A percentile compares a stretch with the other conserved stretches of the same genome.
These are phyloP conservation scores for Fusarium udum DNA, from an alignment of 2,329 filamentous ascomycete species.

Conservation along the genomic window DNA sequence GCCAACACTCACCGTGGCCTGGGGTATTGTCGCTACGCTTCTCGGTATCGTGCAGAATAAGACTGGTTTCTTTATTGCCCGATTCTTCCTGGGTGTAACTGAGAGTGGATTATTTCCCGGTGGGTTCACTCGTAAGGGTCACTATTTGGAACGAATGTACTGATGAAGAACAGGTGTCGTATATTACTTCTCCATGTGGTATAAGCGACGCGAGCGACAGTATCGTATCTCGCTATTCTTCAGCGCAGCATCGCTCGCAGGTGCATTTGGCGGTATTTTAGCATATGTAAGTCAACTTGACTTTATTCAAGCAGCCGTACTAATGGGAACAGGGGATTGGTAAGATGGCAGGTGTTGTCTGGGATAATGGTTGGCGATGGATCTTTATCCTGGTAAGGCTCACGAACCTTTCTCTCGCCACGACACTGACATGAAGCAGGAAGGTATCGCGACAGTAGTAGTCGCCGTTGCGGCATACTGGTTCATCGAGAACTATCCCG, in stretches of 20 bases:
- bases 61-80: constrained; percentile 60
- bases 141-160: fast-evolving
- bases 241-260: constrained; percentile 62
- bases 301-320: fast-evolving
- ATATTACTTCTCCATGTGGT: constrained; percentile 64
- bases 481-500: constrained; percentile 74
- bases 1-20: constrained; percentile 64
- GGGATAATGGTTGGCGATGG: constrained; percentile 64
- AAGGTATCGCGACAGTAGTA: constrained; percentile 65
- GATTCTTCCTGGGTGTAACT: constrained; percentile 65
- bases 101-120: constrained; percentile 64
- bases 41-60: constrained; percentile 60
- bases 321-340: constrained; percentile 57
- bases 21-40: constrained; percentile 64
- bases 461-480: constrained; percentile 61
- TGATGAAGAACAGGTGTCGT: constrained; percentile 46
- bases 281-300: constrained; percentile 55
- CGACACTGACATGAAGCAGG: constrained; percentile 44
- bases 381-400: constrained; percentile 65
- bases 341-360: constrained; percentile 62
- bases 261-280: constrained; percentile 65
- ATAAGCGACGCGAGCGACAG: constrained; percentile 63
- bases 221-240: constrained; percentile 67
- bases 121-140: fast-evolving
- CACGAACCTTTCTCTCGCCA: too few relatives aligned